phyloP scores from a whole-genome alignment of 2,329 filamentous ascomycete genomes.

The Colletotrichum sp. region DNA sequence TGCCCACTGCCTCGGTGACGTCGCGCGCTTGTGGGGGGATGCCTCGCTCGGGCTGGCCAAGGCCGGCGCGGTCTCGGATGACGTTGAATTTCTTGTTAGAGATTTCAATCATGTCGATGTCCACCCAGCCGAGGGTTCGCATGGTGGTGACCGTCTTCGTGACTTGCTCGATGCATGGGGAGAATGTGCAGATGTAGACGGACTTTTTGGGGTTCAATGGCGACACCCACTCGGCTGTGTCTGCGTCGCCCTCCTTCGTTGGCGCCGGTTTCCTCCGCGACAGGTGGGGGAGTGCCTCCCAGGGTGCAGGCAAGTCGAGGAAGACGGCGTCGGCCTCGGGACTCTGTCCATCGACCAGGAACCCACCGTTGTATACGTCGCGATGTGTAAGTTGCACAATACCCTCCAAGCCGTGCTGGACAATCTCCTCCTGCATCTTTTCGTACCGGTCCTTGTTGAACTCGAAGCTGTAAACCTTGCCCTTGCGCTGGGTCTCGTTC shows the following conservation, averaged over 20 bases:
- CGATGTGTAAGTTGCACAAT: constrained; percentile 78
- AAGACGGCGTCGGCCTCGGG: constrained; percentile 76
- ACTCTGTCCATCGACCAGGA: constrained; percentile 64
- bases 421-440: constrained; percentile 73
- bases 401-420: constrained; percentile 67
- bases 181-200: constrained; percentile 90
- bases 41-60: constrained; percentile 71
- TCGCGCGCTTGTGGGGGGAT: constrained; percentile 73
- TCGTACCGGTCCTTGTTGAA: constrained; percentile 76
- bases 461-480: constrained; percentile 83
- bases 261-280: constrained; percentile 54
- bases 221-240: constrained; percentile 52
- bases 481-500: constrained; percentile 49
- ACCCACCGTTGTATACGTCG: constrained; percentile 80
- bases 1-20: constrained; percentile 79
- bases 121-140: constrained; percentile 83
- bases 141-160: constrained; percentile 83
- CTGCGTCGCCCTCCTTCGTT: constrained; percentile 4
- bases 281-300: constrained; percentile 80
- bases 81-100: constrained; percentile 81
- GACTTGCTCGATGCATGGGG: constrained; percentile 96
- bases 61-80: constrained; percentile 78
- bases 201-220: constrained; percentile 74
- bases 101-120: constrained; percentile 93
- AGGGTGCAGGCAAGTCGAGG: constrained; percentile 81